Conservation (phyloP, 257 asterid genomes). For the Scutellaria barbata region DNA sequence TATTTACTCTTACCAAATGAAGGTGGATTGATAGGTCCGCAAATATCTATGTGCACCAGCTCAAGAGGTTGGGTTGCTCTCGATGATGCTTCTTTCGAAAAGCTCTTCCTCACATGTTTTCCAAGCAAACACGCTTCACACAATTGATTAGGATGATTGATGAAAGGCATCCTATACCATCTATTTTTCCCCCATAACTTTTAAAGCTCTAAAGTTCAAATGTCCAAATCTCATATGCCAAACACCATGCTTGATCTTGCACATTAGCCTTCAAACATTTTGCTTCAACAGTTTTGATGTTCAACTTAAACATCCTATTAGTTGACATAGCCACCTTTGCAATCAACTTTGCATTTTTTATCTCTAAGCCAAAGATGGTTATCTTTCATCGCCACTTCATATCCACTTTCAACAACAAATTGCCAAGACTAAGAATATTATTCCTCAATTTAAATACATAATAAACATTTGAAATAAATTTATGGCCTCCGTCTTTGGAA, state of each 20-base stretch:
- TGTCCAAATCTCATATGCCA: conserved; percentile 4
- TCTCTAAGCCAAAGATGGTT: background rate
- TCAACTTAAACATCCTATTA: too few relatives aligned
- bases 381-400: background rate
- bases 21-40: background rate
- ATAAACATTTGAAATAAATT: background rate
- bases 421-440: background rate
- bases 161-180: background rate
- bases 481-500: too few relatives aligned
- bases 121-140: too few relatives aligned
- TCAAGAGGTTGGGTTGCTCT: background rate
- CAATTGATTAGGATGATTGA: too few relatives aligned
- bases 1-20: background rate
- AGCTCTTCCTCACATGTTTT: too few relatives aligned
- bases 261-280: background rate
- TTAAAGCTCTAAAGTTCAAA: background rate
- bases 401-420: background rate
- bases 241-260: background rate
- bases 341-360: background rate
- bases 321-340: background rate
- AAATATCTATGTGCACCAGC: background rate
- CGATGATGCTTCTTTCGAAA: background rate
- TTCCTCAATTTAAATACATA: background rate
- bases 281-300: background rate
- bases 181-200: background rate